phyloP scores from a whole-genome alignment of 2,329 filamentous ascomycete genomes.

The Cercospora sesami region DNA sequence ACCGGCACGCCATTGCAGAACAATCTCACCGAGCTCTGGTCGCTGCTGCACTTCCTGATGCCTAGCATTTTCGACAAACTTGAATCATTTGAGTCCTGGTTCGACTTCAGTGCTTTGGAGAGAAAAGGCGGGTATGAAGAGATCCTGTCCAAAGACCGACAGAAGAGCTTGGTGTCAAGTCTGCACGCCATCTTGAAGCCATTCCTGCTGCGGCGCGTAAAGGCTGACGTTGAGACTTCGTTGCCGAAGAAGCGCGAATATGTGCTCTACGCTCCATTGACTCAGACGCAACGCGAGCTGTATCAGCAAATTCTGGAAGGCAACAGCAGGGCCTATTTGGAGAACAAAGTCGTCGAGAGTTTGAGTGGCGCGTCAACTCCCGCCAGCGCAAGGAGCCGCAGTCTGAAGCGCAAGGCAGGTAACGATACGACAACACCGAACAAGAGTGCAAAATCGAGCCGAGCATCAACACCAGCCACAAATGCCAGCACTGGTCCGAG shows the following conservation, averaged over 20 bases:
- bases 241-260: conserved; percentile 98
- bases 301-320: conserved; percentile 72
- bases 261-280: conserved; percentile 89
- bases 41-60: conserved; percentile 85
- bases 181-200: conserved; percentile 93
- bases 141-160: conserved; percentile 74
- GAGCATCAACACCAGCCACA: conserved; percentile 69
- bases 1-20: conserved; percentile 95
- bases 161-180: conserved; percentile 77
- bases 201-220: conserved; percentile 81
- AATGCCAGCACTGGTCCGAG: conserved; percentile 53
- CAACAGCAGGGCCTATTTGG: conserved; percentile 59
- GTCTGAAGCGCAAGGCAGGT: conserved; percentile 59
- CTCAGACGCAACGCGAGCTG: conserved; percentile 83
- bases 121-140: conserved; percentile 78
- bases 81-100: conserved; percentile 92
- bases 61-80: conserved; percentile 92
- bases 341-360: conserved; percentile 71
- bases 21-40: conserved; percentile 93
- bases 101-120: conserved; percentile 90
- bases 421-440: conserved; percentile 50
- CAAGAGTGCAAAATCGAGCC: conserved; percentile 75
- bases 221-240: conserved; percentile 86
- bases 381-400: conserved; percentile 47
- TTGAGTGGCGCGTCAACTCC: conserved; percentile 58